Base-by-base conservation (phyloP, 1,284 basidiomycete genomes). In the Kwoniella shivajii region DNA sequence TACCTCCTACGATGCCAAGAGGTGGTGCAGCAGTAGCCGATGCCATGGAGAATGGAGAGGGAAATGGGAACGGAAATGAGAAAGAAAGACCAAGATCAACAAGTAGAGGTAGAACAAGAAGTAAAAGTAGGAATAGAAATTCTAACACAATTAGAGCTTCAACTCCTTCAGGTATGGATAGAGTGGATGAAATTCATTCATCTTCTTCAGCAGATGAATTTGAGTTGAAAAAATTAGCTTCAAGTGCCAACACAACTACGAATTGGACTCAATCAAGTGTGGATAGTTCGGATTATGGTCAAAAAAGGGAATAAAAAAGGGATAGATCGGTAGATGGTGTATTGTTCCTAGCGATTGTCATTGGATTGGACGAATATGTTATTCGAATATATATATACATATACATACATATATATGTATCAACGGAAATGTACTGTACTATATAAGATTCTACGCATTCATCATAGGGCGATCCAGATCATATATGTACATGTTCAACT, bases 1-100 rank as follows among this genome's bases (percentile, higher is more conserved):
- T 53, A 27, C 53, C 53, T n/a, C 57, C 57, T n/a, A 59, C 53
- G 13, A 59, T 59, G 57, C 57, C 57, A 7, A 43, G 57, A 36
- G 57, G 57, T 9, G 54, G 57, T 26, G 49, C 49, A 14, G 53
- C 53, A 4, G 56, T 30, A 4, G 34, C 18, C 6, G 51, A 53
- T 38, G 27, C 41, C 20, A 20, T 13, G 6, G 18, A 47, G 20
- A 30, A 47, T n/a, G 26, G 36, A 36, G 31, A 16, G 2, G 45
- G 36, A 18, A 47, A 47, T n/a, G n/a, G n/a, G 43, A 45, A 24
- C 18, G 43, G 31, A 16, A 45, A 45, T 16, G 24, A 27, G 10
- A 30, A 30, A n/a, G 26, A 9, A n/a, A n/a, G 43, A 30, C n/a
- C 24, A 4, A 27, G 43, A 26, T 38, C 51, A 24, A 24, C 26